Base-by-base conservation (phyloP, 805 yeast genomes). In the Starmerella khaoyaiensis region DNA sequence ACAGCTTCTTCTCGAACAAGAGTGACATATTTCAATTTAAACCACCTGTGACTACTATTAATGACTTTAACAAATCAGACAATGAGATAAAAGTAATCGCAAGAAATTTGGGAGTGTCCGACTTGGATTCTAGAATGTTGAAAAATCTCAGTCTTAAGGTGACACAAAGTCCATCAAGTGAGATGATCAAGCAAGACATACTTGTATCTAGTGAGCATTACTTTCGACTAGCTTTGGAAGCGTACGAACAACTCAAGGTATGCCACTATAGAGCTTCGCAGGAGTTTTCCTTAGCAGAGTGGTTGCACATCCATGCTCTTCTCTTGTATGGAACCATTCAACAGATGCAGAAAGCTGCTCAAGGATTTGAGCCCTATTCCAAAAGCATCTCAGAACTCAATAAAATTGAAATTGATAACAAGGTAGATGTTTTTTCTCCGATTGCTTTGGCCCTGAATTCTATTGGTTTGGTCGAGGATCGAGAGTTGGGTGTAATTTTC, bases 221-320 rank as follows among this genome's bases (percentile, higher is more conserved):
- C 28, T 42, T 44, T 18, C 39, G 45, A 9, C 36, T 44, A 7
- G 47, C 27, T 2, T 36, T 26, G 10, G 41, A 42, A 22, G 25
- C 40, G 16, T 44, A 39, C 33, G 43, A 42, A 27, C 45, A 41
- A 28, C 34, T 44, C 20, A 39, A 44, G n/a, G 47, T 41, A 9
- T 28, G 28, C 18, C 45, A 42, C 24, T 41, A 30, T 31, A 28
- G 36, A 12, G 46, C 46, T 6, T 41, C 45, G 15, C 33, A 23
- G 30, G 21, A 42, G 15, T 42, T 44, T 17, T 42, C 47, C 4
- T 37, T 44, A 3, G 42, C 47, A 2, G 47, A 44, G 31, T 44
- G 47, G 47, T 26, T 44, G 30, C 47, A 44, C 27, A 33, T 44
- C 25, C 47, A 44, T n/a, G 47, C 47, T 4, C 33, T 44, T 21